Evolutionary conservation across 2,329 filamentous ascomycete genomes (phyloP).

Genomic region (Tolypocladium nubicola): DNA sequence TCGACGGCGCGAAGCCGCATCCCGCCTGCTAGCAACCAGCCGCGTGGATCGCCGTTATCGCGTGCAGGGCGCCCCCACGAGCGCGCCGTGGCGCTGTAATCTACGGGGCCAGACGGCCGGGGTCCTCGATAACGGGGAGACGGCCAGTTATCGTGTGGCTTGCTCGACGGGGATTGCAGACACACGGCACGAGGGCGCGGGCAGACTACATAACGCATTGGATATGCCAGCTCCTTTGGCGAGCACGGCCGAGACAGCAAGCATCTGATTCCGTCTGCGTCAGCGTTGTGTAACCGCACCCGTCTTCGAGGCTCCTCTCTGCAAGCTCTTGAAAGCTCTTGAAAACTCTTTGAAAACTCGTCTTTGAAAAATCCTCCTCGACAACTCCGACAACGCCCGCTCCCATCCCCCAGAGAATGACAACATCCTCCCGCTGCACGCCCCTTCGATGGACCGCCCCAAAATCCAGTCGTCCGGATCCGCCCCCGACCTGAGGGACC

Average conservation of each 20-base stretch:
- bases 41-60: neutral
- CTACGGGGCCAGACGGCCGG: neutral
- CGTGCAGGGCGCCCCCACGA: neutral
- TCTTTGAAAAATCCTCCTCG: neutral
- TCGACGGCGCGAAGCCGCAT: neutral
- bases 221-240: neutral
- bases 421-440: neutral
- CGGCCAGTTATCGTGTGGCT: neutral
- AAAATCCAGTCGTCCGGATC: constrained; percentile 1
- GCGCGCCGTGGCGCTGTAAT: neutral
- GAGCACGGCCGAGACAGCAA: neutral
- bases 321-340: neutral
- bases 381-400: too few relatives aligned
- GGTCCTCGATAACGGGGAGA: neutral
- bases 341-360: neutral
- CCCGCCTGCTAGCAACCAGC: neutral
- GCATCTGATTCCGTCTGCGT: neutral
- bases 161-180: neutral
- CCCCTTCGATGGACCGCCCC: constrained; percentile 5
- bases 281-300: neutral
- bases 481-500: neutral
- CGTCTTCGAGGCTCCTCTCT: too few relatives aligned
- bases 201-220: neutral
- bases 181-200: neutral
- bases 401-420: constrained; percentile 3